A percentile compares a stretch with the other conserved stretches of the same genome.
Evolutionary conservation across 495 filamentous ascomycete species (phyloP).

Genomic region (Xeromyces bisporus): DNA sequence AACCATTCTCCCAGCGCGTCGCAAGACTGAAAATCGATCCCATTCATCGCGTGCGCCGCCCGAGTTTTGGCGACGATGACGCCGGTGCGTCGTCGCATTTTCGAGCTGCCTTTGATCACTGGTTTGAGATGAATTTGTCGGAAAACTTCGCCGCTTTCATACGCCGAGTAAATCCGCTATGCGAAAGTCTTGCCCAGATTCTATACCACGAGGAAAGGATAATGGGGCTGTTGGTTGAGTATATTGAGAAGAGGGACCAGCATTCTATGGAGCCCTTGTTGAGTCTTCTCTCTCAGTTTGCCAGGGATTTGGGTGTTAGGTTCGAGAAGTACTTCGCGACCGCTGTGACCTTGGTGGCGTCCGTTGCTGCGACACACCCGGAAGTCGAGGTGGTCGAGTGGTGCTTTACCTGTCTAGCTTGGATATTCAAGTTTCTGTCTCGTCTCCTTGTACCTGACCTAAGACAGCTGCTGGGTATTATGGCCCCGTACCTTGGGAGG

Average conservation of each 20-base stretch:
- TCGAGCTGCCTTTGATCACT: slow-evolving; percentile 62
- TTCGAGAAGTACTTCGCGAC: slow-evolving; percentile 77
- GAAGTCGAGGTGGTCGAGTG: slow-evolving; percentile 80
- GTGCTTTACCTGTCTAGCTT: slow-evolving; percentile 88
- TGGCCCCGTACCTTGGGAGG: slow-evolving; percentile 76
- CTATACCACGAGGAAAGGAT: slow-evolving; percentile 75
- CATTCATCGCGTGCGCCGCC: slow-evolving; percentile 64
- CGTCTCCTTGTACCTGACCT: slow-evolving; percentile 71
- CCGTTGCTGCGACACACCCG: slow-evolving; percentile 42
- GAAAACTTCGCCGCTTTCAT: slow-evolving; percentile 58
- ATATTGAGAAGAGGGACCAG: slow-evolving; percentile 59
- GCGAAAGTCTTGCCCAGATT: slow-evolving; percentile 80
- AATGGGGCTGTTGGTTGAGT: slow-evolving; percentile 56
- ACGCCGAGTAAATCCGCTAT: slow-evolving; percentile 53
- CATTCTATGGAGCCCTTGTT: slow-evolving; percentile 72
- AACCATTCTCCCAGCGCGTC: slow-evolving; percentile 85
- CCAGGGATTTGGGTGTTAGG: slow-evolving; percentile 70
- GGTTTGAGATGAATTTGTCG: slow-evolving; percentile 80
- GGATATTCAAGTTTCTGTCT: slow-evolving; percentile 93
- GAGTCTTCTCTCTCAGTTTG: slow-evolving; percentile 71
- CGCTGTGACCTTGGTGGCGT: slow-evolving; percentile 49
- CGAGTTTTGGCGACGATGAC: slow-evolving; percentile 57
- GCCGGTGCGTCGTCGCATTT: slow-evolving; percentile 67
- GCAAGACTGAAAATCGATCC: slow-evolving; percentile 88
- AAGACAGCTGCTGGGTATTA: slow-evolving; percentile 61